Percentiles rank a stretch among this genome's conserved stretches.
These are phyloP conservation scores for Moringa oleifera DNA, from an alignment of 345 rosid genomes.

Conservation along the genomic window DNA sequence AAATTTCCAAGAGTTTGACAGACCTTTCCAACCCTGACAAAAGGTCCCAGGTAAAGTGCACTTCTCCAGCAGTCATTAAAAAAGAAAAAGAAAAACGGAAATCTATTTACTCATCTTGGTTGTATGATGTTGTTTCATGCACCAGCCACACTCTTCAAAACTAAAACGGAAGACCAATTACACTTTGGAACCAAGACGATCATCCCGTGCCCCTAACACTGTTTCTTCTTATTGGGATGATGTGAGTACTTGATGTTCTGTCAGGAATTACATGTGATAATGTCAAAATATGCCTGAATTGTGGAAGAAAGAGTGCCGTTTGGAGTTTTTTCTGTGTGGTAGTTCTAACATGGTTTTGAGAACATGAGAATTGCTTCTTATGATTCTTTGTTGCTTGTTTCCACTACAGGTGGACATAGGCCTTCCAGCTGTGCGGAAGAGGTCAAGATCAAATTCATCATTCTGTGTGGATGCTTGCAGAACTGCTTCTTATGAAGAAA, in stretches of 20 bases:
- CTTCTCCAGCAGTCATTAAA: background rate
- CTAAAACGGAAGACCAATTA: conserved; percentile 10
- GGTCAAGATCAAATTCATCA: conserved; percentile 26
- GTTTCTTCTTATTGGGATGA: conserved; percentile 42
- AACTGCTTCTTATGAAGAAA: conserved; percentile 42
- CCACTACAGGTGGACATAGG: conserved; percentile 20
- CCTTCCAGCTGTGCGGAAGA: conserved; percentile 13
- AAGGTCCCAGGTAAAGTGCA: conserved; percentile 15
- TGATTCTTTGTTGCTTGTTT: too few species aligned
- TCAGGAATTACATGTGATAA: too few species aligned
- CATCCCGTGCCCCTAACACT: conserved; percentile 37
- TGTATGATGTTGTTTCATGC: background rate
- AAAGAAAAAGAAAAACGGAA: background rate
- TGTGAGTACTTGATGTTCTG: conserved; percentile 18
- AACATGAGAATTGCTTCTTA: too few species aligned
- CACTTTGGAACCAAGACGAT: conserved; percentile 42
- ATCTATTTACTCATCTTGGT: background rate
- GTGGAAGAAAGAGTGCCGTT: too few species aligned
- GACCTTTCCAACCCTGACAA: conserved; percentile 11
- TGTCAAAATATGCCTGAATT: too few species aligned
- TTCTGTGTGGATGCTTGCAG: conserved; percentile 39
- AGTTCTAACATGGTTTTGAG: too few species aligned
- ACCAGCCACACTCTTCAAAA: conserved; percentile 25
- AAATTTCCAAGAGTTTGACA: conserved; percentile 21
- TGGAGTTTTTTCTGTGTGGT: too few species aligned